phyloP scores from a whole-genome alignment of 2,329 filamentous ascomycete genomes.

The Botrytis sinoallii region DNA sequence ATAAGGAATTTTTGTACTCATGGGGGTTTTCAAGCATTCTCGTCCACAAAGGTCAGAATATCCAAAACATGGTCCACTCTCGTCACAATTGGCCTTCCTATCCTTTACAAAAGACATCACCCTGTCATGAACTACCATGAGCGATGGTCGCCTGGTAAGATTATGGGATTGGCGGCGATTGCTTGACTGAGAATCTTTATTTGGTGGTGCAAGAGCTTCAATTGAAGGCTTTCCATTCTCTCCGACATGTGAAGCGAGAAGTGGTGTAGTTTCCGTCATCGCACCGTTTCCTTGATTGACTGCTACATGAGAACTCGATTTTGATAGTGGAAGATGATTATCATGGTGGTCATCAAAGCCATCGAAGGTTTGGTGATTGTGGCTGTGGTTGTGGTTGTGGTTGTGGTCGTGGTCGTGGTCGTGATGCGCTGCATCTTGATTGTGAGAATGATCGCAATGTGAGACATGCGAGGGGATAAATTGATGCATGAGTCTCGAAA shows the following conservation, averaged over 20 bases:
- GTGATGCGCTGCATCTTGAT: conserved; percentile 46
- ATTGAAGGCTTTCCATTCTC: conserved; percentile 19
- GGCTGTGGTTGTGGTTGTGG: conserved; percentile 25
- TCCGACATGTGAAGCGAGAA: conserved; percentile 25
- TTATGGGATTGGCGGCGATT: conserved; percentile 11
- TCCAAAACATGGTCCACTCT: conserved; percentile 58
- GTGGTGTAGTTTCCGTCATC: conserved; percentile 32
- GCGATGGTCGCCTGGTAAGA: conserved; percentile 48
- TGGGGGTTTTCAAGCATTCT: conserved; percentile 52
- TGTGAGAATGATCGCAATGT: conserved; percentile 74
- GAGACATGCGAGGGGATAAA: conserved; percentile 77
- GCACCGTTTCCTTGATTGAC: conserved; percentile 22
- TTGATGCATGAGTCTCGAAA: conserved; percentile 70
- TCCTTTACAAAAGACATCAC: conserved; percentile 65
- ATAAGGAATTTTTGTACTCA: conserved; percentile 17
- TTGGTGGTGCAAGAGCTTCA: not conserved
- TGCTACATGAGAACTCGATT: not conserved
- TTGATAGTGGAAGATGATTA: conserved; percentile 6
- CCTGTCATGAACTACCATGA: conserved; percentile 52
- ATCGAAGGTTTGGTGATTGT: conserved; percentile 16
- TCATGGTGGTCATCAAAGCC: not conserved
- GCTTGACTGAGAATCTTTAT: conserved; percentile 15
- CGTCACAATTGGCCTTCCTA: conserved; percentile 61
- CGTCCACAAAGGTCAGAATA: conserved; percentile 65
- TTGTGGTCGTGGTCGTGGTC: conserved; percentile 34